Evolutionary conservation across 2,329 filamentous ascomycete genomes (phyloP).

Genomic region (Fusarium armeniacum): DNA sequence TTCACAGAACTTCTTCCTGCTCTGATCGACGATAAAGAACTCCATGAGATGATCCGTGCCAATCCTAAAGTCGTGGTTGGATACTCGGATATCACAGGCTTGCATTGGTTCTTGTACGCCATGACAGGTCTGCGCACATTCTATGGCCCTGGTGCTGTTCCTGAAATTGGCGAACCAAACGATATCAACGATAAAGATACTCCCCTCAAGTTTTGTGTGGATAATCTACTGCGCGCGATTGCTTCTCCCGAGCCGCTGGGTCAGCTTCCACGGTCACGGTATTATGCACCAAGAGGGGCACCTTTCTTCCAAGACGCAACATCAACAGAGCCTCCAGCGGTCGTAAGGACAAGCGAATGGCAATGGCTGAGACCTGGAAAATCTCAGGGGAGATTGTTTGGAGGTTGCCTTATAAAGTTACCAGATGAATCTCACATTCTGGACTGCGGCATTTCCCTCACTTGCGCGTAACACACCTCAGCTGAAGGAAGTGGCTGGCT

Average conservation of each 20-base stretch:
- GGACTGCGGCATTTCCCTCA: too few relatives aligned
- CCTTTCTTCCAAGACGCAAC: constrained; percentile 42
- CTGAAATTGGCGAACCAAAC: constrained; percentile 55
- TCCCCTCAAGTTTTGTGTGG: constrained; percentile 51
- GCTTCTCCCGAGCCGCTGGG: constrained; percentile 48
- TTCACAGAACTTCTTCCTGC: constrained; percentile 59
- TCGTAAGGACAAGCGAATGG: constrained; percentile 53
- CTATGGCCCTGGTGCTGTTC: constrained; percentile 58
- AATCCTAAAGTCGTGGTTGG: constrained; percentile 61
- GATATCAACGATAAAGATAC: constrained; percentile 45
- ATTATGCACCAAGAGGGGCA: constrained; percentile 50
- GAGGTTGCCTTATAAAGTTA: constrained; percentile 58
- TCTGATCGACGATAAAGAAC: constrained; percentile 54
- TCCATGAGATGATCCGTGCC: constrained; percentile 52
- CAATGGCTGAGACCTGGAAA: constrained; percentile 56
- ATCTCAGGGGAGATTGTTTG: constrained; percentile 60
- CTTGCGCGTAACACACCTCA: too few relatives aligned
- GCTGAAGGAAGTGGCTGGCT: too few relatives aligned
- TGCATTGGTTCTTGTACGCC: constrained; percentile 60
- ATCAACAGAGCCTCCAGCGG: constrained; percentile 49
- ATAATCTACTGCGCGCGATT: constrained; percentile 54
- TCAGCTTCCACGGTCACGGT: constrained; percentile 51
- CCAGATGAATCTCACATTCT: too few relatives aligned
- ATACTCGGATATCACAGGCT: constrained; percentile 58
- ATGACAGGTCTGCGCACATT: constrained; percentile 59